Evolutionary conservation across 139 green algal species (phyloP).

Genomic region (Raphidocelis subcapitata): DNA sequence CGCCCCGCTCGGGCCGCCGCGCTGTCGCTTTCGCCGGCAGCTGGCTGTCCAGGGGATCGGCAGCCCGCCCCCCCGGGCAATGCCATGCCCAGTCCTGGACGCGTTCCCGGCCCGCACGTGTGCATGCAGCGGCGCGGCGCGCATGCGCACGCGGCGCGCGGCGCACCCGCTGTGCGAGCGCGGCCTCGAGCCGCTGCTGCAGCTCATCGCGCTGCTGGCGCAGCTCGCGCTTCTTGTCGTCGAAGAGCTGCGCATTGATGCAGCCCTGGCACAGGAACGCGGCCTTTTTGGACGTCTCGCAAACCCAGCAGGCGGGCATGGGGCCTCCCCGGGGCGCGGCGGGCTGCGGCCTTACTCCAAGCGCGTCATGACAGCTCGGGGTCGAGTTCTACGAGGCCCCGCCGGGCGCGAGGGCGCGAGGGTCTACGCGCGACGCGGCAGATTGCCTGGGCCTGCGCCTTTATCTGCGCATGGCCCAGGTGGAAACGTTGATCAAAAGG

Average conservation of each 20-base stretch:
- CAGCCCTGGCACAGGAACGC: constrained; percentile 14
- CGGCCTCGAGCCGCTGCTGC: constrained; percentile 4
- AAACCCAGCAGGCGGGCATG: not conserved
- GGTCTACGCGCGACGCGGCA: too few relatives aligned
- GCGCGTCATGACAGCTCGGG: too few relatives aligned
- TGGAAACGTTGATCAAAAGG: too few relatives aligned
- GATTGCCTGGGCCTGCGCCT: too few relatives aligned
- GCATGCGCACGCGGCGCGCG: too few relatives aligned
- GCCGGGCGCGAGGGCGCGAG: too few relatives aligned
- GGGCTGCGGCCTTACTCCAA: too few relatives aligned
- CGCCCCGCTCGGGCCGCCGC: not conserved
- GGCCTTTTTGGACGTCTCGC: constrained; percentile 6
- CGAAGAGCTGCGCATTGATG: constrained; percentile 14
- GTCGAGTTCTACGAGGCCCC: too few relatives aligned
- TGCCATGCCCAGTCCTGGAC: not conserved
- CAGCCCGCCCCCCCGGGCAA: not conserved
- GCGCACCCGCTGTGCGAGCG: constrained; percentile 2
- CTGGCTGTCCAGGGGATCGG: not conserved
- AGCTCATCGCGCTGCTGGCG: constrained; percentile 9
- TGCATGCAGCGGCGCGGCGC: not conserved
- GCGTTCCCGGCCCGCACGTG: not conserved
- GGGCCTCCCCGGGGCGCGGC: too few relatives aligned
- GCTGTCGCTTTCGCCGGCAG: not conserved
- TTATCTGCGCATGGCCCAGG: too few relatives aligned
- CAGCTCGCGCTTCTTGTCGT: not conserved